A percentile compares a stretch with the other conserved stretches of the same genome.
Conservation (phyloP, 192 early-diverging fungal species). For the Backusella tuberculispora region DNA sequence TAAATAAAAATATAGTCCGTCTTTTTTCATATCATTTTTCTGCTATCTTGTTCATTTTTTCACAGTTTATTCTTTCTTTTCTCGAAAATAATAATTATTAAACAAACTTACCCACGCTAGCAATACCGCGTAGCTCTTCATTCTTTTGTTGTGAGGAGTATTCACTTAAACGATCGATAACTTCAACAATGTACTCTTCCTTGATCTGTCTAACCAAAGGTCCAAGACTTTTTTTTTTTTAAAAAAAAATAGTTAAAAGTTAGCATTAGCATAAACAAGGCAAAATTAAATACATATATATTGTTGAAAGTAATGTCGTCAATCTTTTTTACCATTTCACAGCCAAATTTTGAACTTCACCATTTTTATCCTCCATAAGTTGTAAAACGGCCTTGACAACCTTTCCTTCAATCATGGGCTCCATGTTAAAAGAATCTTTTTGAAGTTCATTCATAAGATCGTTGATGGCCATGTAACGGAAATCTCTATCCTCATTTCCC, state of each 20-base stretch:
- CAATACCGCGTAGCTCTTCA: conserved; percentile 80
- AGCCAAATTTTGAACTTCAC: conserved; percentile 84
- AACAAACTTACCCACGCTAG: conserved; percentile 68
- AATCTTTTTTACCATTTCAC: conserved; percentile 60
- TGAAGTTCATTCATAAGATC: conserved; percentile 79
- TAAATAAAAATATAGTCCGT: not conserved
- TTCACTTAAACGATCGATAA: conserved; percentile 71
- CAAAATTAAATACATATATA: not conserved
- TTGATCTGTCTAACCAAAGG: conserved; percentile 78
- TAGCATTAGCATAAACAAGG: not conserved
- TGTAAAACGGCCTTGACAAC: conserved; percentile 55
- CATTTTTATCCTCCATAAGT: conserved; percentile 80
- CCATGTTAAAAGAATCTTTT: conserved; percentile 58
- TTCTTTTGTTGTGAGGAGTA: conserved; percentile 58
- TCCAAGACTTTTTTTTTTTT: conserved; percentile 57
- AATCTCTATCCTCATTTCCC: conserved; percentile 73
- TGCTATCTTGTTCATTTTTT: not conserved
- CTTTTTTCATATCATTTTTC: not conserved
- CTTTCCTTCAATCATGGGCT: conserved; percentile 67
- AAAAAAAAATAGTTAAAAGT: not conserved
- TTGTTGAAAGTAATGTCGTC: not conserved
- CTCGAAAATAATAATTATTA: not conserved
- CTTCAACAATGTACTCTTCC: conserved; percentile 66
- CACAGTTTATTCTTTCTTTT: not conserved
- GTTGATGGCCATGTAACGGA: conserved; percentile 84